Base-by-base conservation (phyloP, 148 eudicot species). In the Salicornia ramosissima region DNA sequence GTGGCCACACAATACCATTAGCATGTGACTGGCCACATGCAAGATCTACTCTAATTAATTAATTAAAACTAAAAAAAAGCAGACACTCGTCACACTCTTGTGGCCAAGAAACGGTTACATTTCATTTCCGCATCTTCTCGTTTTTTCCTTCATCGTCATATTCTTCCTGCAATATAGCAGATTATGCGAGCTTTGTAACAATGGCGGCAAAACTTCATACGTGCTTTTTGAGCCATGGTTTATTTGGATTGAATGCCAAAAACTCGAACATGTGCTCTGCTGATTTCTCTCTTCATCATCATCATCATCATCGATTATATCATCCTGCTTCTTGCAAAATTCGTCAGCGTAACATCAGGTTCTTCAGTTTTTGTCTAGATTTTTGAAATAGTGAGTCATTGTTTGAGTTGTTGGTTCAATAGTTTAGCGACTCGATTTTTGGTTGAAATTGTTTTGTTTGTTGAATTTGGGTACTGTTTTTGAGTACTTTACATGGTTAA, bases 311-410 rank as follows among this genome's bases (percentile, higher is more conserved):
- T 64, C 60, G 24, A 51, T 49, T 45, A 6, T 58, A 5, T 55
- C 49, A 63, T 65, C 70, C 83, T 22, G 74, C 81, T 61, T 82
- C 81, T 39, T 83, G 90, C 67, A 80, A 65, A 49, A 83, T 77
- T 82, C 87, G 90, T 3, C 82, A 74, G 52, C 88, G 88, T 36
- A 82, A 76, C 72, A 61, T 74, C 59, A 84, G 90, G 93, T 88
- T 47, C 49, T 65, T n/a, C 1, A 13, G 28, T 62, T 31, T 36
- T 63, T n/a, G 19, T 51, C 54, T 18, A 45, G 25, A 10, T 22
- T 11, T 5, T 51, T 67, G 50, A 6, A 42, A 2, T 43, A 13
- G 25, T 36, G 14, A 22, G 36, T 47, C 12, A n/a, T 33, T 58
- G 6, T 6, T 12, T 22, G 13, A 53, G 31, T 65, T 5, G 21